Conservation (phyloP, 164 flowering plant species). For the Santalum album region DNA sequence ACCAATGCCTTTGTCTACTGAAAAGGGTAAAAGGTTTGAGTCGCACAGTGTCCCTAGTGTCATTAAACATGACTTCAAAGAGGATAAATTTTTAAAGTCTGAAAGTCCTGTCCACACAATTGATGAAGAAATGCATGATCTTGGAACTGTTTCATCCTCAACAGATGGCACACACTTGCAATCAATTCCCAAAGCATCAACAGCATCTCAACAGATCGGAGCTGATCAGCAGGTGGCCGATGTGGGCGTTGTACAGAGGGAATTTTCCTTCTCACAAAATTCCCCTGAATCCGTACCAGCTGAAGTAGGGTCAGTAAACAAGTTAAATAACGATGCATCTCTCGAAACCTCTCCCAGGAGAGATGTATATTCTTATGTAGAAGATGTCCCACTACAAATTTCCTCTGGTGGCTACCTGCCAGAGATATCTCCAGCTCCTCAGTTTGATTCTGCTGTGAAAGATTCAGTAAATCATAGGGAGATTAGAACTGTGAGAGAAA, state of each 20-base stretch:
- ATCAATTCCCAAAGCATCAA: constrained; percentile 11
- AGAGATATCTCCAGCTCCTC: constrained; percentile 14
- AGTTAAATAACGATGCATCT: constrained; percentile 5
- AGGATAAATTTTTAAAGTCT: constrained; percentile 9
- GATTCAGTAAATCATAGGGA: constrained; percentile 11
- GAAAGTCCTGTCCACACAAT: constrained; percentile 9
- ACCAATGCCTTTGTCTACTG: constrained; percentile 12
- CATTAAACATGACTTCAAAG: constrained; percentile 8
- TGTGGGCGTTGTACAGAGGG: neutral
- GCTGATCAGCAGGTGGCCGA: constrained; percentile 7
- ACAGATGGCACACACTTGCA: constrained; percentile 11
- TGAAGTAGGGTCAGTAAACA: neutral
- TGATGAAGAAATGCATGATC: constrained; percentile 48
- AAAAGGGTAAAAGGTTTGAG: constrained; percentile 18
- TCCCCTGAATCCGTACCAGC: neutral
- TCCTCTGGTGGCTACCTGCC: constrained; percentile 11
- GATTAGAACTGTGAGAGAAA: constrained; percentile 7
- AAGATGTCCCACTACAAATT: constrained; percentile 18
- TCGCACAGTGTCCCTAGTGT: constrained; percentile 8
- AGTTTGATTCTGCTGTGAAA: constrained; percentile 12
- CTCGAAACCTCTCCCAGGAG: constrained; percentile 15
- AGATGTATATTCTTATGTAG: constrained; percentile 10
- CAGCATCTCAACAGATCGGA: constrained; percentile 14
- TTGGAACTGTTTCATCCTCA: constrained; percentile 20
- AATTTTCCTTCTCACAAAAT: neutral